Percentiles rank a stretch among this genome's conserved stretches.
Evolutionary conservation across 2,329 filamentous ascomycete genomes (phyloP).

Genomic region (Phialemoniopsis sp.): DNA sequence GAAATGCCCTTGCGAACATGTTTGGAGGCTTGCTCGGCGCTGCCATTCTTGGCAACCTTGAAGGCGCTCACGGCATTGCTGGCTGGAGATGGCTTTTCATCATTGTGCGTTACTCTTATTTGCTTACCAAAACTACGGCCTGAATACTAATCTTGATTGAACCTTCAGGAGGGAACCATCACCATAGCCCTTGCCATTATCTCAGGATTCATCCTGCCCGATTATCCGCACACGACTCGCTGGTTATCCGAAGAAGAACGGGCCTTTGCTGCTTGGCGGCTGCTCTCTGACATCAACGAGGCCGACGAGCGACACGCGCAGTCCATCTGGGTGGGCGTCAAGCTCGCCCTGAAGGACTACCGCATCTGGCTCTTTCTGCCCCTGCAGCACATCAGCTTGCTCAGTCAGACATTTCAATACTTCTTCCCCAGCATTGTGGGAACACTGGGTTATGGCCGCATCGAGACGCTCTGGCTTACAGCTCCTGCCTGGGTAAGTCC

Average conservation of each 20-base stretch:
- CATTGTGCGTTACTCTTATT: slow-evolving; percentile 11
- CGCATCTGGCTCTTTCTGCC: slow-evolving; percentile 50
- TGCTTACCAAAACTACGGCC: not conserved
- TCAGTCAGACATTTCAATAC: slow-evolving; percentile 57
- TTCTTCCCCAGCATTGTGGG: slow-evolving; percentile 63
- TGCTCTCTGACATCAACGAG: slow-evolving; percentile 14
- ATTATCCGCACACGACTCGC: slow-evolving; percentile 11
- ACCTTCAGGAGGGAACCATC: slow-evolving; percentile 27
- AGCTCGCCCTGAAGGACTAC: slow-evolving; percentile 20
- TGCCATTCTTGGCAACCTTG: slow-evolving; percentile 38
- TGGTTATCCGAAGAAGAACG: slow-evolving; percentile 12
- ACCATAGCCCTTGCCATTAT: slow-evolving; percentile 8
- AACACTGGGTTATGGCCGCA: slow-evolving; percentile 52
- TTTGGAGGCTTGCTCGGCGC: slow-evolving; percentile 48
- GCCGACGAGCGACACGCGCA: slow-evolving; percentile 10
- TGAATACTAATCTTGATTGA: not conserved
- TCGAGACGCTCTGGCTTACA: slow-evolving; percentile 53
- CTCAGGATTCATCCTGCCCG: slow-evolving; percentile 9
- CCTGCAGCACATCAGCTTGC: slow-evolving; percentile 46
- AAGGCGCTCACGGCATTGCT: slow-evolving; percentile 13
- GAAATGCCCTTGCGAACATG: slow-evolving; percentile 42
- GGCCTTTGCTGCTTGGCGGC: slow-evolving; percentile 10
- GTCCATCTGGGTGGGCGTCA: slow-evolving; percentile 14
- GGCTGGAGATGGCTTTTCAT: slow-evolving; percentile 20
- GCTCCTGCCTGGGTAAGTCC: slow-evolving; percentile 47